phyloP scores from a whole-genome alignment of 768 basidiomycete species.

The Phanerochaete carnosa region DNA sequence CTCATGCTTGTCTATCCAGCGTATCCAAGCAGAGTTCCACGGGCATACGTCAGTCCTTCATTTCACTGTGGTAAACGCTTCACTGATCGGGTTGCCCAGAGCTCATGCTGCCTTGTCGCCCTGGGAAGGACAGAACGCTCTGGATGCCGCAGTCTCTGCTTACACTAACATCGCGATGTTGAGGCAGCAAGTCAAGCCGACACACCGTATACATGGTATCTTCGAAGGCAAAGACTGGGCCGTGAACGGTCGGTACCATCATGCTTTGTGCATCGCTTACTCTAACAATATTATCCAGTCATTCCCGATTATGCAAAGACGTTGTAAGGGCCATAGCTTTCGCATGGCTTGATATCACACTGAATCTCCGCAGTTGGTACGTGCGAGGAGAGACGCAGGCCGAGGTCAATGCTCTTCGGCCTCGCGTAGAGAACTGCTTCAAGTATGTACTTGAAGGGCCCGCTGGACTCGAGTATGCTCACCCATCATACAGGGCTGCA shows the following conservation, averaged over 20 bases:
- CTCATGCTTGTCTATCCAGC: slow-evolving; percentile 59
- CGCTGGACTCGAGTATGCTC: not conserved
- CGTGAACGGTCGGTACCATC: slow-evolving; percentile 51
- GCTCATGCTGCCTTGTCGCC: slow-evolving; percentile 79
- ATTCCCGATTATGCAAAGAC: slow-evolving; percentile 81
- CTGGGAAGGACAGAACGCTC: slow-evolving; percentile 81
- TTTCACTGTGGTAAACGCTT: not conserved
- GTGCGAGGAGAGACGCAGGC: slow-evolving; percentile 68
- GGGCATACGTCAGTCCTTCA: slow-evolving; percentile 61
- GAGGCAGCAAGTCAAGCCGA: slow-evolving; percentile 78
- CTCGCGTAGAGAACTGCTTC: slow-evolving; percentile 70
- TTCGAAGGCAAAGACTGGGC: slow-evolving; percentile 76
- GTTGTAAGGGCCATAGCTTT: slow-evolving; percentile 38
- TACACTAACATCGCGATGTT: slow-evolving; percentile 78
- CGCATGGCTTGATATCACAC: not conserved
- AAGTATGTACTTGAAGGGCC: slow-evolving; percentile 39
- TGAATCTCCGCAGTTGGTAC: slow-evolving; percentile 46
- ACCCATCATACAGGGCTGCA: slow-evolving; percentile 49
- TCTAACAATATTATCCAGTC: slow-evolving; percentile 40
- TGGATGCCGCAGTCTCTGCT: slow-evolving; percentile 85
- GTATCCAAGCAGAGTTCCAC: slow-evolving; percentile 58
- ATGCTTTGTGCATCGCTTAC: not conserved
- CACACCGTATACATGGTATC: slow-evolving; percentile 77
- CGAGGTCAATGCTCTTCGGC: slow-evolving; percentile 53
- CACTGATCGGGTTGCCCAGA: slow-evolving; percentile 29